Percentiles rank a stretch among this genome's conserved stretches.
Evolutionary conservation across 2,329 filamentous ascomycete genomes (phyloP).

Genomic region (Cercospora sojina): DNA sequence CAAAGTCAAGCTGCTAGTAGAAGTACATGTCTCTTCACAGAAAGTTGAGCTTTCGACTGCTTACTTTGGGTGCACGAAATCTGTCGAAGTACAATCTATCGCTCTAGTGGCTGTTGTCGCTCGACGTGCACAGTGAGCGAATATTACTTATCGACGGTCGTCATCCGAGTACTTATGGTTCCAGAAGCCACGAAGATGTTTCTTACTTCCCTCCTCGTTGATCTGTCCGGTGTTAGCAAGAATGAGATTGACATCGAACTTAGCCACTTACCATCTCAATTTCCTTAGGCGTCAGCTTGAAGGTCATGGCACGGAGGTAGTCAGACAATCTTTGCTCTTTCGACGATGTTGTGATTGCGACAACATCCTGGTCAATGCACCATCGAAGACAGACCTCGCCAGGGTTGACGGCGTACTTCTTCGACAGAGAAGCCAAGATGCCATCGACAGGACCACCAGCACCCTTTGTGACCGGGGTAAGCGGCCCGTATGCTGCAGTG

Average conservation of each 20-base stretch:
- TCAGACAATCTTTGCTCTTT: slow-evolving; percentile 61
- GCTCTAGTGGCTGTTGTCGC: neutral
- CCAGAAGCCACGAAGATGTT: slow-evolving; percentile 56
- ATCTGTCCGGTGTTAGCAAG: slow-evolving; percentile 36
- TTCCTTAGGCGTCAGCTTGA: slow-evolving; percentile 60
- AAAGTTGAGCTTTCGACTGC: neutral
- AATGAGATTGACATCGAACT: neutral
- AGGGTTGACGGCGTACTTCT: slow-evolving; percentile 60
- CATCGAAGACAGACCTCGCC: slow-evolving; percentile 60
- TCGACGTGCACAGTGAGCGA: neutral
- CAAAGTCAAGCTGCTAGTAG: neutral
- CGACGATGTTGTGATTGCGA: slow-evolving; percentile 59
- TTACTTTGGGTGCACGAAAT: neutral
- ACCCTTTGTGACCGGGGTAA: slow-evolving; percentile 55
- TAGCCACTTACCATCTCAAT: slow-evolving; percentile 45
- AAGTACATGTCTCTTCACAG: neutral
- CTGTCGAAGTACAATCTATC: too few relatives aligned
- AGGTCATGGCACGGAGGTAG: slow-evolving; percentile 56
- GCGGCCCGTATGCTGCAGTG: slow-evolving; percentile 49
- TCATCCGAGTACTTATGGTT: slow-evolving; percentile 48
- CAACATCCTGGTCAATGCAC: slow-evolving; percentile 60
- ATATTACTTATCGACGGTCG: slow-evolving; percentile 39
- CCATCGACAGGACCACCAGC: slow-evolving; percentile 57
- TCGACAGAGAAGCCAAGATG: slow-evolving; percentile 52
- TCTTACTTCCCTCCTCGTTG: slow-evolving; percentile 48